phyloP scores from a whole-genome alignment of 2,329 filamentous ascomycete genomes.

The Aureobasidium namibiae region DNA sequence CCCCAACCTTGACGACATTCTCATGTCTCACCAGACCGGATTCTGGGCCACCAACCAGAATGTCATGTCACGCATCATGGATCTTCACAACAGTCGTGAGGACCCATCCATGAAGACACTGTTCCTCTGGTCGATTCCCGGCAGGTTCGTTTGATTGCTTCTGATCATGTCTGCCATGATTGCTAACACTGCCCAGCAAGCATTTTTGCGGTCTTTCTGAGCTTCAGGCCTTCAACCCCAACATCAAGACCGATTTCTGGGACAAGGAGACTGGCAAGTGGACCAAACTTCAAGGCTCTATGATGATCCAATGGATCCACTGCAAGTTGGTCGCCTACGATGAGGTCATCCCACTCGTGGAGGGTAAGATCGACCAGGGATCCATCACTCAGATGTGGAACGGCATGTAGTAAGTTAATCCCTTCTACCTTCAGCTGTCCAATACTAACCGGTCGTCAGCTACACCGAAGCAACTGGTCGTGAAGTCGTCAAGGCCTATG shows the following conservation, averaged over 20 bases:
- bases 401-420: constrained; percentile 10
- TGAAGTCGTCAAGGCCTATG: constrained; percentile 3
- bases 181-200: constrained; percentile 5
- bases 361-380: neutral
- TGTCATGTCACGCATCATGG: constrained; percentile 9
- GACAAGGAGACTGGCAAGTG: neutral
- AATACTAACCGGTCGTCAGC: neutral
- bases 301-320: constrained; percentile 1
- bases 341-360: neutral
- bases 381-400: constrained; percentile 14
- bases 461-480: constrained; percentile 10
- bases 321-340: constrained; percentile 12
- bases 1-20: neutral
- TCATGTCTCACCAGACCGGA: constrained; percentile 2
- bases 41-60: constrained; percentile 5
- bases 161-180: neutral
- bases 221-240: neutral
- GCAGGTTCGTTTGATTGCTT: constrained; percentile 2
- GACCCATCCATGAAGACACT: neutral
- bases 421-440: neutral
- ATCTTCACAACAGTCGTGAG: neutral
- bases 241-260: constrained; percentile 3
- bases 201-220: constrained; percentile 13
- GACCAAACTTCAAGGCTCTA: neutral
- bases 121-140: constrained; percentile 11